These are phyloP conservation scores for Tremella fuciformis DNA, from an alignment of 768 basidiomycete genomes.

Conservation along the genomic window DNA sequence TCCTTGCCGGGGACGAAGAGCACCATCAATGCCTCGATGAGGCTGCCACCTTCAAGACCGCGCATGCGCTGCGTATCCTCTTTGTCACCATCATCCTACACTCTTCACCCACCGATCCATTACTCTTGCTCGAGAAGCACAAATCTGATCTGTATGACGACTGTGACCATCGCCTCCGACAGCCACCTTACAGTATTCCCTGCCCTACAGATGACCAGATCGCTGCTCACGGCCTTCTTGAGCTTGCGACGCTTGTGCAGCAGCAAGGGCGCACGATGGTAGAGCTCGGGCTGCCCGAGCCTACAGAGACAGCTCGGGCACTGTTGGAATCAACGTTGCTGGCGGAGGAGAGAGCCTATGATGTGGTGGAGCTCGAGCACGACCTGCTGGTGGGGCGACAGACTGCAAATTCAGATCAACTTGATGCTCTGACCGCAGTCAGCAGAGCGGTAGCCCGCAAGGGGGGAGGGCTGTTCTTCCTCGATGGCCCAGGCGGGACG, in stretches of 20 bases:
- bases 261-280: slow-evolving; percentile 36
- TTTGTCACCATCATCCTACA: slow-evolving; percentile 54
- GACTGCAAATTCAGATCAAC: background rate
- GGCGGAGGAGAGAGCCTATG: background rate
- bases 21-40: slow-evolving; percentile 55
- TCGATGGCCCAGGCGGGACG: slow-evolving; percentile 55
- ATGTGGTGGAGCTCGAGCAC: background rate
- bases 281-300: slow-evolving; percentile 18
- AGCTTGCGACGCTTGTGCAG: slow-evolving; percentile 50
- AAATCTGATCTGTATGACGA: background rate
- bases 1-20: slow-evolving; percentile 57
- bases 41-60: slow-evolving; percentile 54
- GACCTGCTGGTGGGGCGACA: background rate
- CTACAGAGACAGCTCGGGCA: background rate
- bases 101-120: slow-evolving; percentile 21
- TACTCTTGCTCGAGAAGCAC: background rate
- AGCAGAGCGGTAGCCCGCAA: slow-evolving; percentile 37
- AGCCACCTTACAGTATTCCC: background rate
- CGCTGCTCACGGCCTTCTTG: slow-evolving; percentile 56
- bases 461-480: slow-evolving; percentile 50
- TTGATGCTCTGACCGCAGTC: slow-evolving; percentile 29
- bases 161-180: background rate
- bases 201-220: slow-evolving; percentile 50
- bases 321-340: background rate
- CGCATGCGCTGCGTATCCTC: slow-evolving; percentile 50